Percentiles rank a stretch among this genome's conserved stretches.
phyloP scores from a whole-genome alignment of 2,329 filamentous ascomycete species.

The Botrytis sinoallii region DNA sequence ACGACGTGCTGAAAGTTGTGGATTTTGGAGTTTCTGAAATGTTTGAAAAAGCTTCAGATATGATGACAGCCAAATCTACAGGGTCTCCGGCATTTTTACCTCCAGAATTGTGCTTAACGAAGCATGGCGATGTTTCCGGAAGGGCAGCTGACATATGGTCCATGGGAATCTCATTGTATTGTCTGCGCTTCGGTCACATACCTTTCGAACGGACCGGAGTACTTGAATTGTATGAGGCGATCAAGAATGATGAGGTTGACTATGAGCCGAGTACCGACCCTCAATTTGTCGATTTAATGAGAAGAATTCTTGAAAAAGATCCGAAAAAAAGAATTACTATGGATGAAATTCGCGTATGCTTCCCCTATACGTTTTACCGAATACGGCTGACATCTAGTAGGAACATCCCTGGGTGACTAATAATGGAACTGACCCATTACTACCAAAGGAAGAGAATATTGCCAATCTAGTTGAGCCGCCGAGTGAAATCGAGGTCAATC shows the following conservation, averaged over 20 bases:
- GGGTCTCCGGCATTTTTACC: conserved; percentile 94
- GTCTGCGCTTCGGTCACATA: conserved; percentile 81
- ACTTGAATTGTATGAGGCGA: conserved; percentile 85
- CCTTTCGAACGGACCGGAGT: conserved; percentile 80
- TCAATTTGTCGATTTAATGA: conserved; percentile 72
- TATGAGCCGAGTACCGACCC: conserved; percentile 63
- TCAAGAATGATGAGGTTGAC: conserved; percentile 65
- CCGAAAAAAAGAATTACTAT: conserved; percentile 80
- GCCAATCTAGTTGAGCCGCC: conserved; percentile 75
- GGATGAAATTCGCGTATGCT: conserved; percentile 71
- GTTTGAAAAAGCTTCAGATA: conserved; percentile 83
- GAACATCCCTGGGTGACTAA: conserved; percentile 92
- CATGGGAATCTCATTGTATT: conserved; percentile 95
- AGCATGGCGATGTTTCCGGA: conserved; percentile 83
- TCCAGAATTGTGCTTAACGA: conserved; percentile 84
- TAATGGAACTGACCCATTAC: conserved; percentile 69
- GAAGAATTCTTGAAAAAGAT: conserved; percentile 76
- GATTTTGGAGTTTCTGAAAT: conserved; percentile 99
- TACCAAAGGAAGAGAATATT: conserved; percentile 83
- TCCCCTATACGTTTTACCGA: conserved; percentile 7
- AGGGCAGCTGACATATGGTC: conserved; percentile 96
- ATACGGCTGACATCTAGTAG: conserved; percentile 45
- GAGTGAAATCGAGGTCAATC: conserved; percentile 85
- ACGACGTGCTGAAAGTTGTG: conserved; percentile 93
- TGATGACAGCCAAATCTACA: conserved; percentile 90